Evolutionary conservation across 768 basidiomycete genomes (phyloP).

Genomic region (Rhizopogon sp.): DNA sequence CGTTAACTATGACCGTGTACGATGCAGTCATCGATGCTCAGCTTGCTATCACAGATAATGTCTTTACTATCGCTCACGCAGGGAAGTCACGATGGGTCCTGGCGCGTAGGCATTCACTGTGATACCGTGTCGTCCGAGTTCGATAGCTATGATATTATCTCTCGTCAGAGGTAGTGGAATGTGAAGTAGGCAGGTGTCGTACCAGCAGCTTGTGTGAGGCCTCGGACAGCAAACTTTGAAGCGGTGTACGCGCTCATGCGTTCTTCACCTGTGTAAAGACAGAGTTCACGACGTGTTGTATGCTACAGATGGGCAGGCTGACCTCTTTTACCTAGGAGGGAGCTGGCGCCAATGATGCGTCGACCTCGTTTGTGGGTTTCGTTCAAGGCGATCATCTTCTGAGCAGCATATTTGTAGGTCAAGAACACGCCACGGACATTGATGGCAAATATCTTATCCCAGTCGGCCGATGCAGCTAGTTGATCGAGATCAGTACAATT

Average conservation of each 20-base stretch:
- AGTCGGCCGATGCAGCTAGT: constrained; percentile 23
- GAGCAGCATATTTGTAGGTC: constrained; percentile 32
- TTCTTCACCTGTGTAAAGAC: not conserved
- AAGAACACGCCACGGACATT: constrained; percentile 32
- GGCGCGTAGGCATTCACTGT: constrained; percentile 27
- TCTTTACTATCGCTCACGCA: constrained; percentile 8
- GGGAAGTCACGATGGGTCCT: constrained; percentile 19
- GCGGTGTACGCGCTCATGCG: constrained; percentile 17
- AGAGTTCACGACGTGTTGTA: not conserved
- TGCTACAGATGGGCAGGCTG: not conserved
- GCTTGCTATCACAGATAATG: not conserved
- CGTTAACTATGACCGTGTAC: not conserved
- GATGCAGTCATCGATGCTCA: not conserved
- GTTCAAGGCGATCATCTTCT: constrained; percentile 28
- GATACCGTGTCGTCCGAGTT: constrained; percentile 21
- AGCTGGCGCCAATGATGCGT: constrained; percentile 31
- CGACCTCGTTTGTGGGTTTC: constrained; percentile 30
- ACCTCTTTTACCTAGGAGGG: constrained; percentile 21
- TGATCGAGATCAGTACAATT: not conserved
- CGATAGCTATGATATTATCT: constrained; percentile 12
- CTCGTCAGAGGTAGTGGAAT: not conserved
- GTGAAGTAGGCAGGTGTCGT: not conserved
- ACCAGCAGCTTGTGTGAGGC: constrained; percentile 19
- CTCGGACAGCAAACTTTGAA: constrained; percentile 27
- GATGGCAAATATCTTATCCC: constrained; percentile 25